Evolutionary conservation across 208 protist species (phyloP).

Genomic region (Novymonas esmeraldas): DNA sequence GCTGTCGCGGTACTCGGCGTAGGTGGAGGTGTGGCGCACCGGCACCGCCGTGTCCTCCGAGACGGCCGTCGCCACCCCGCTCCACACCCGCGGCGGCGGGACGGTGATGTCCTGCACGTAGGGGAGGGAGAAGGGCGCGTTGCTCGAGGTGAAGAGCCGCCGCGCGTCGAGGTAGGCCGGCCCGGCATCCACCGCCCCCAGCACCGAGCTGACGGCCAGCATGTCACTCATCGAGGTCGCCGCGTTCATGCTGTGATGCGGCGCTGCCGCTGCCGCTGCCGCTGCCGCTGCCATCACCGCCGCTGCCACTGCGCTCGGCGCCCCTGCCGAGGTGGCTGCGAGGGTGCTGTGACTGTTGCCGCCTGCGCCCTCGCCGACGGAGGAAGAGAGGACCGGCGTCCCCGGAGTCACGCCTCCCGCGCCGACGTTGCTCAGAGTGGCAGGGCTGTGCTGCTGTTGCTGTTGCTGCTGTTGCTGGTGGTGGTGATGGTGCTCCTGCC

Average conservation of each 20-base stretch:
- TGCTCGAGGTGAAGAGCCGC: conserved; percentile 62
- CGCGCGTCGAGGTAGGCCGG: conserved; percentile 40
- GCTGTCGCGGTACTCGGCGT: conserved; percentile 52
- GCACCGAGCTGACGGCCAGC: conserved; percentile 4
- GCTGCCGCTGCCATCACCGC: conserved; percentile 1
- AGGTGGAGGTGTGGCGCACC: conserved; percentile 33
- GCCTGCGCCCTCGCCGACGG: neutral
- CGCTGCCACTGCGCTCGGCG: neutral
- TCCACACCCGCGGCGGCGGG: conserved; percentile 30
- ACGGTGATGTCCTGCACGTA: conserved; percentile 69
- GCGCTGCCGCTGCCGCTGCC: neutral
- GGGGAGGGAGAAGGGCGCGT: conserved; percentile 76
- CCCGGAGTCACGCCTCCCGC: neutral
- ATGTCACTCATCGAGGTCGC: conserved; percentile 4
- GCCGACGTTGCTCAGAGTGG: conserved; percentile 18
- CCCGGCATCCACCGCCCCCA: conserved; percentile 3
- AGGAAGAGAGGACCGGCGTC: conserved; percentile 22
- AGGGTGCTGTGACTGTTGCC: conserved; percentile 4
- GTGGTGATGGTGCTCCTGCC: conserved; percentile 27
- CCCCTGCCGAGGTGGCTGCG: neutral
- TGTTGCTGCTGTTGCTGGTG: conserved; percentile 31
- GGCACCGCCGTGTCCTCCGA: conserved; percentile 29
- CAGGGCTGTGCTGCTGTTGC: conserved; percentile 12
- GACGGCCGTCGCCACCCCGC: conserved; percentile 26
- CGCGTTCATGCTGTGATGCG: neutral